These are phyloP conservation scores for Cryptococcus maquisensis DNA, from an alignment of 1,284 basidiomycete species.

Conservation along the genomic window DNA sequence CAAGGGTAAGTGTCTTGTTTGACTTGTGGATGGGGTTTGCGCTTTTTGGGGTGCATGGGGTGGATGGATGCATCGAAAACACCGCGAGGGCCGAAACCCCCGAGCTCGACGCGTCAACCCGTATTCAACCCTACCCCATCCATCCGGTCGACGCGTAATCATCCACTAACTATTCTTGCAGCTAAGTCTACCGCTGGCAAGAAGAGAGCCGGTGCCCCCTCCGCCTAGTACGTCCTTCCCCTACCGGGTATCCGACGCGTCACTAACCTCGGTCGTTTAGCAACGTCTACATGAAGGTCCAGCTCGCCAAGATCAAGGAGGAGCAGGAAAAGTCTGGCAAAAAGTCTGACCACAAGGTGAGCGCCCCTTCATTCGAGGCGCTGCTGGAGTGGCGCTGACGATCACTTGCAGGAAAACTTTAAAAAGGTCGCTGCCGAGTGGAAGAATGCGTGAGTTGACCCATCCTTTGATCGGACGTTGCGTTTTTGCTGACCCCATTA, in stretches of 20 bases:
- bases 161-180: not conserved
- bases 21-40: not conserved
- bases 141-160: not conserved
- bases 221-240: conserved; percentile 38
- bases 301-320: conserved; percentile 48
- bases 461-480: not conserved
- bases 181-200: conserved; percentile 21
- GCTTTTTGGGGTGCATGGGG: not conserved
- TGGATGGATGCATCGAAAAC: not conserved
- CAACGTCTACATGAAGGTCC: conserved; percentile 49
- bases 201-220: conserved; percentile 32
- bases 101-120: conserved; percentile 1
- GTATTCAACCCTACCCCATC: not conserved
- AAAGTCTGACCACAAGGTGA: conserved; percentile 42
- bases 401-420: conserved; percentile 37
- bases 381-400: conserved; percentile 3
- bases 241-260: not conserved
- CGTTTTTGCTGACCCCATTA: conserved; percentile 1
- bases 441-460: conserved; percentile 38
- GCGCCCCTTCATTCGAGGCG: not conserved
- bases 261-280: conserved; percentile 15
- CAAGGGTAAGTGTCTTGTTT: not conserved
- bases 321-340: conserved; percentile 43
- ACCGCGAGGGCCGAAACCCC: not conserved
- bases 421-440: conserved; percentile 42